Percentiles rank a stretch among this genome's conserved stretches.
phyloP scores from a whole-genome alignment of 1,284 basidiomycete genomes.

The Marasmius tenuissimus region DNA sequence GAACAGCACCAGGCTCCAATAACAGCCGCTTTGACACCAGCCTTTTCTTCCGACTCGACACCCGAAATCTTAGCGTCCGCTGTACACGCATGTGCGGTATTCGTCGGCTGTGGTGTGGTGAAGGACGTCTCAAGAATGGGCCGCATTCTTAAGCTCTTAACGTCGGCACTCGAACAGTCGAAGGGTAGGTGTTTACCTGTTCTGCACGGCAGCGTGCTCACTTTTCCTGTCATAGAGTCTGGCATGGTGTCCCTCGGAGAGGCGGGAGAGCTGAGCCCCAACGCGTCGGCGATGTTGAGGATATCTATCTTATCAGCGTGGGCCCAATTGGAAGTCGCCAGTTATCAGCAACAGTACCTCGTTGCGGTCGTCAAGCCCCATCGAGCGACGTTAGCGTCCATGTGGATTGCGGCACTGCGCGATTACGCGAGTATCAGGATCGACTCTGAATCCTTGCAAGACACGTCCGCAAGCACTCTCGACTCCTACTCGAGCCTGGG shows the following conservation, averaged over 20 bases:
- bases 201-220: conserved; percentile 5
- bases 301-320: conserved; percentile 94
- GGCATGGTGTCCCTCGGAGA: conserved; percentile 88
- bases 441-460: conserved; percentile 83
- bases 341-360: conserved; percentile 75
- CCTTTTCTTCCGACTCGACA: conserved; percentile 92
- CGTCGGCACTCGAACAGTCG: conserved; percentile 86
- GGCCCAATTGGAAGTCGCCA: conserved; percentile 90
- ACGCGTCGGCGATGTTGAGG: conserved; percentile 93
- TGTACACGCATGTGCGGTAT: conserved; percentile 92
- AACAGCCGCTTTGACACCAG: conserved; percentile 96
- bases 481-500: conserved; percentile 88
- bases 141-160: conserved; percentile 89
- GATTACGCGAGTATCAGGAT: conserved; percentile 92
- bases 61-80: conserved; percentile 94
- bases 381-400: conserved; percentile 67
- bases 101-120: conserved; percentile 94
- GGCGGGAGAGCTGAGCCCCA: conserved; percentile 85
- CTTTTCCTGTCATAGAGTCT: conserved; percentile 67
- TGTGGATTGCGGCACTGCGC: conserved; percentile 88
- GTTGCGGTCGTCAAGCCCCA: conserved; percentile 85
- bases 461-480: conserved; percentile 66
- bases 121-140: conserved; percentile 92
- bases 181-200: conserved; percentile 52
- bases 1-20: conserved; percentile 99